These are phyloP conservation scores for Oryza rufipogon DNA, from an alignment of 176 grass and related monocot genomes.

Conservation along the genomic window DNA sequence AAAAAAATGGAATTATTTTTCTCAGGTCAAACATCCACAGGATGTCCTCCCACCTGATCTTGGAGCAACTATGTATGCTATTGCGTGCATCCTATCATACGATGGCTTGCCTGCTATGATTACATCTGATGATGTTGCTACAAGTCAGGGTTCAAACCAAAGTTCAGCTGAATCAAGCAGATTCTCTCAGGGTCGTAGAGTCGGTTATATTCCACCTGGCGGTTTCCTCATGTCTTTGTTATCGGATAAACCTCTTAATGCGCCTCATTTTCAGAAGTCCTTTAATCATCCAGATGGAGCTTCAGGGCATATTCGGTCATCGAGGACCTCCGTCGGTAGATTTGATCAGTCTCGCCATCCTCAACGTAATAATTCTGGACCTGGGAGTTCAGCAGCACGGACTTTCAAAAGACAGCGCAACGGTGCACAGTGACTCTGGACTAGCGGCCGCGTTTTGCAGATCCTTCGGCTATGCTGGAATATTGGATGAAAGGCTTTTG, in stretches of 20 bases:
- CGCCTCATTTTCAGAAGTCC: conserved; percentile 17
- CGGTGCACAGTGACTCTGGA: not conserved
- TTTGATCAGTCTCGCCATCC: conserved; percentile 38
- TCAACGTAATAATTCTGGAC: conserved; percentile 22
- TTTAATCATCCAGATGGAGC: conserved; percentile 19
- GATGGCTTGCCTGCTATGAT: conserved; percentile 67
- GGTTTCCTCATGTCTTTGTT: conserved; percentile 69
- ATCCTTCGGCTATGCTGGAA: not conserved
- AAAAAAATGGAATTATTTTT: conserved; percentile 18
- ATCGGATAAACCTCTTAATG: conserved; percentile 20
- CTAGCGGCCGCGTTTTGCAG: not conserved
- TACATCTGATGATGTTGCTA: conserved; percentile 28
- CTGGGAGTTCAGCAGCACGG: conserved; percentile 40
- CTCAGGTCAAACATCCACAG: conserved; percentile 80
- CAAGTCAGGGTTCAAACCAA: not conserved
- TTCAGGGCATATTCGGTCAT: conserved; percentile 12
- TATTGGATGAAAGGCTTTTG: not conserved
- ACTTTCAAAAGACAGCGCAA: conserved; percentile 74
- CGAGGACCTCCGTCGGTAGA: conserved; percentile 30
- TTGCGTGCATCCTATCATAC: conserved; percentile 77
- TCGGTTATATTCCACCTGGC: conserved; percentile 53
- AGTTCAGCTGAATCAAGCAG: conserved; percentile 32
- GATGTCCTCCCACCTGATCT: conserved; percentile 70
- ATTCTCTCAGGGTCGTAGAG: conserved; percentile 41
- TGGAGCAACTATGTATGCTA: conserved; percentile 76